Conservation (phyloP, 352 stramenopile species). For the Pythium apleroticum region DNA sequence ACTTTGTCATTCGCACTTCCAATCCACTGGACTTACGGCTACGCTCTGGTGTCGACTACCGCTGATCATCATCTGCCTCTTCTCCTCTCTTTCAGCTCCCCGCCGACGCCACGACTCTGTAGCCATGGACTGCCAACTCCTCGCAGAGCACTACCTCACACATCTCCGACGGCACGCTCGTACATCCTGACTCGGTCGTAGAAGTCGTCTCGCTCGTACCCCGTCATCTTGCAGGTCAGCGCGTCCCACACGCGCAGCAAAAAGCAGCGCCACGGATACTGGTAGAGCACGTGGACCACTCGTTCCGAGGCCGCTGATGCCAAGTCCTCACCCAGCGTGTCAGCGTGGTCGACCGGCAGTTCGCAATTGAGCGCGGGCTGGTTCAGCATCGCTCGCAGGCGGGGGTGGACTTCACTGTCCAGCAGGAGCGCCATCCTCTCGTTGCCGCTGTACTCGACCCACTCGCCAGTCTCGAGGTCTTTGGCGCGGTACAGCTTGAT, state of each 20-base stretch:
- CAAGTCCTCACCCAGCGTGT: neutral
- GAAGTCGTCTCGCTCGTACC: neutral
- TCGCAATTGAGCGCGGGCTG: neutral
- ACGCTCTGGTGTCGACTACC: no score
- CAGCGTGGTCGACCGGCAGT: neutral
- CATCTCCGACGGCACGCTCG: no score
- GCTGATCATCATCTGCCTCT: no score
- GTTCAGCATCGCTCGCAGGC: neutral
- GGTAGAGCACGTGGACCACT: neutral
- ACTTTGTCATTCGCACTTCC: no score
- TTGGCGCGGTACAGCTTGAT: neutral
- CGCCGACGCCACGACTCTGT: no score
- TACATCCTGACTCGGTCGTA: no score
- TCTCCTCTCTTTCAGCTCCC: no score
- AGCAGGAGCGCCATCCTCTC: neutral
- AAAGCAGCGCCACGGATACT: neutral
- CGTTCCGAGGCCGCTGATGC: neutral
- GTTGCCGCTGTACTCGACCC: neutral
- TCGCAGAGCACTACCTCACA: no score
- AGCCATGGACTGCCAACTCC: no score
- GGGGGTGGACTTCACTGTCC: neutral
- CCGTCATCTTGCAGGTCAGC: neutral
- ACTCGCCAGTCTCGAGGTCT: neutral
- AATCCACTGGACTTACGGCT: no score
- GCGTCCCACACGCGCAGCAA: neutral